Conservation (phyloP, 495 filamentous ascomycete species). For the Aspergillus biplanus region DNA sequence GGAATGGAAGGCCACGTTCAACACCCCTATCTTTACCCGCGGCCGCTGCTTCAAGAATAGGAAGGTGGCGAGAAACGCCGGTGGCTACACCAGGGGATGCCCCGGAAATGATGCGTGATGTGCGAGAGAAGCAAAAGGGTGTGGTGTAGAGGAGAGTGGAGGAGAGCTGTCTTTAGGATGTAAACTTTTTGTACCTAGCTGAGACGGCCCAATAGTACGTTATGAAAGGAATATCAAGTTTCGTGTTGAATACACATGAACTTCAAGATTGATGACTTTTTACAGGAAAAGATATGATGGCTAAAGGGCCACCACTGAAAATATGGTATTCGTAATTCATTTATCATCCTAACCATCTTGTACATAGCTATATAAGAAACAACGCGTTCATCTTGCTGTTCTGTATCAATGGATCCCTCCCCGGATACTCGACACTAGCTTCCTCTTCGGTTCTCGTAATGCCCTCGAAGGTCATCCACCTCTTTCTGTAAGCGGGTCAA, state of each 20-base stretch:
- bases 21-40: conserved; percentile 16
- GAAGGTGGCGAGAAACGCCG: conserved; percentile 16
- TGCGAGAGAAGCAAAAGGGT: no score
- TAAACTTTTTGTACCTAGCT: no score
- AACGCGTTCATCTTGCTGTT: no score
- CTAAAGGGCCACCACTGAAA: neutral
- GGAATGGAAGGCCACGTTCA: conserved; percentile 26
- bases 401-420: neutral
- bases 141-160: no score
- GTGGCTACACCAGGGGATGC: conserved; percentile 12
- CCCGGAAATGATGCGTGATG: neutral
- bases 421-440: conserved; percentile 10
- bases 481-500: conserved; percentile 69
- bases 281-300: neutral
- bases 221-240: no score
- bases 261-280: no score
- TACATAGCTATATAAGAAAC: conserved; percentile 16
- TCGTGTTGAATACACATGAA: no score
- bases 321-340: conserved; percentile 13
- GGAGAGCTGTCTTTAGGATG: no score
- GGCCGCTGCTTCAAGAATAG: conserved; percentile 25
- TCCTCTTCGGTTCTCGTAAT: conserved; percentile 45
- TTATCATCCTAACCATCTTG: conserved; percentile 12
- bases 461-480: conserved; percentile 69
- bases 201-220: no score